Evolutionary conservation across 768 basidiomycete genomes (phyloP), one percentile per base, ranked within the genome.

Genomic region (Xerocomellus dryophilus): DNA sequence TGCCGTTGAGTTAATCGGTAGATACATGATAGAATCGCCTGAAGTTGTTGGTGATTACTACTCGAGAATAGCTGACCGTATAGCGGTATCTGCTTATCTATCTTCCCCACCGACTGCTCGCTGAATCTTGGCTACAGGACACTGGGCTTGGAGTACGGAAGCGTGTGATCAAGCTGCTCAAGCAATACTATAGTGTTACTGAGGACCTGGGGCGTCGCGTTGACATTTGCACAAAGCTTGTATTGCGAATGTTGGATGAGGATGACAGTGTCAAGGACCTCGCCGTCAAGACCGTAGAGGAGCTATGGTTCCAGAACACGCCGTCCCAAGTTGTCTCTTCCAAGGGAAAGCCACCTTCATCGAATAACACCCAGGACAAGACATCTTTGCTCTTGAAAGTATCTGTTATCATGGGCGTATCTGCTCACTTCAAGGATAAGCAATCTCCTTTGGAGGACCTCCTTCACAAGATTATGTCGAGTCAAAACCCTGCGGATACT

Each of bases 1-100:
- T 5, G 94, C 96, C 6, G 91, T 99, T 14, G 97, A 98, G 65
- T 75, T 99, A 53, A 91, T 98, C 53, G 97, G 97, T n/a, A 96
- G 93, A 73, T 96, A 98, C 64, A 86, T 98, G 77, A 83, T 94
- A 34, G 88, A 93, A 56, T 85, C 87, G 0, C 91, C 93, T 0
- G 85, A 86, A 51, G 85, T 98, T n/a, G 92, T 90, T 0, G 81
- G 82, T 4, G 85, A 94, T 61, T 98, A 98, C 72, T 96, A 95
- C 63, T 77, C 80, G 43, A 85, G 85, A 68, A 90, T 99, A 49
- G 84, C 90, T 2, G 90, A 93, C 55, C 87, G 97, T 5, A 92
- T 97, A 60, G 88, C 90, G 36, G 95, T 97, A 71, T 67, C 83
- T 73, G 1, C 31, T 18, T 35, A n/a, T 31, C 17, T 15, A 18